Evolutionary conservation across 305 asterid species (phyloP).

Genomic region (Vinca major): DNA sequence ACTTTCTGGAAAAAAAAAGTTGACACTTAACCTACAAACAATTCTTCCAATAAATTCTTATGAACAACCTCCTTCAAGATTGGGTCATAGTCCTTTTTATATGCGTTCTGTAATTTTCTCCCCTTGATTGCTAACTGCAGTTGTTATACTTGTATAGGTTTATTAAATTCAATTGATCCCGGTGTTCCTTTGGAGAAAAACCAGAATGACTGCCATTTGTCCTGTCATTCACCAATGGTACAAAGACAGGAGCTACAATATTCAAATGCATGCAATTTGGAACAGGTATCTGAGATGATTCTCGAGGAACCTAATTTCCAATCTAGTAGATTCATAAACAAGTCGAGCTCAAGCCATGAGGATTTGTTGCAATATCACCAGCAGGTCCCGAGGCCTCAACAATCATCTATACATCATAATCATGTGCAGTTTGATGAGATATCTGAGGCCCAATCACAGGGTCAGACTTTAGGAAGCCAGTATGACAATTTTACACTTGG

Average conservation of each 20-base stretch:
- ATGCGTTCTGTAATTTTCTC: neutral
- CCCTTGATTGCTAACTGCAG: slow-evolving; percentile 11
- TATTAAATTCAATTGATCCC: slow-evolving; percentile 15
- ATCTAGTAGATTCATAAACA: slow-evolving; percentile 15
- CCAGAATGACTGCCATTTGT: slow-evolving; percentile 18
- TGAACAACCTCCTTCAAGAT: neutral
- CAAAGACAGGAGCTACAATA: slow-evolving; percentile 15
- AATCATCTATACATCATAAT: slow-evolving; percentile 15
- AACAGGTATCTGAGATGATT: slow-evolving; percentile 13
- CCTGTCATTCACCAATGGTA: slow-evolving; percentile 17
- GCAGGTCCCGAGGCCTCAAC: slow-evolving; percentile 10
- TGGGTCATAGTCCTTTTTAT: neutral
- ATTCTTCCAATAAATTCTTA: neutral
- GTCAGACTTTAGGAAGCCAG: slow-evolving; percentile 14
- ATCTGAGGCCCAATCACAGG: slow-evolving; percentile 17
- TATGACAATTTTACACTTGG: slow-evolving; percentile 12
- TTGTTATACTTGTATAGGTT: slow-evolving; percentile 14
- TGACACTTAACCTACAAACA: too few relatives aligned
- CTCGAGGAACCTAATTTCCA: slow-evolving; percentile 20
- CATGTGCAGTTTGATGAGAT: slow-evolving; percentile 17
- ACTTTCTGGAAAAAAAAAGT: too few relatives aligned
- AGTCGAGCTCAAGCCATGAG: slow-evolving; percentile 13
- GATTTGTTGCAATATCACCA: slow-evolving; percentile 16
- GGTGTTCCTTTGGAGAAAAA: slow-evolving; percentile 20
- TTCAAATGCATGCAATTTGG: slow-evolving; percentile 21